These are phyloP conservation scores for Tricholoma hemisulphureum DNA, from an alignment of 768 basidiomycete genomes.

Conservation along the genomic window DNA sequence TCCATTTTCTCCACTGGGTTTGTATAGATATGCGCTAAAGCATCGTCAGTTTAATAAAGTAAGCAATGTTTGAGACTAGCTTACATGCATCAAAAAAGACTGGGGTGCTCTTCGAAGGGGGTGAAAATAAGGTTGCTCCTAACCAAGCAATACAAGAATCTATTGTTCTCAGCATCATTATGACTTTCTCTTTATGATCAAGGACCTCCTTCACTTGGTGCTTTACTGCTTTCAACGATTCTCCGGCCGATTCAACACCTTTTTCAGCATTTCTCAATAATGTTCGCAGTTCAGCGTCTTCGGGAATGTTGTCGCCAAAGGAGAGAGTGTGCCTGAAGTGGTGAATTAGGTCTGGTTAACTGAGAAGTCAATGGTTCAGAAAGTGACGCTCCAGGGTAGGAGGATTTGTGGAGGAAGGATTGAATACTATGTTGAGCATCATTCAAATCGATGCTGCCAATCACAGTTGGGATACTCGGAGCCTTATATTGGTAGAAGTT, in stretches of 20 bases:
- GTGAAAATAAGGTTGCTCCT: not conserved
- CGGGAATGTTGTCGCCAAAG: too few relatives aligned
- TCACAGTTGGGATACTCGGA: not conserved
- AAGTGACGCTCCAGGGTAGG: too few relatives aligned
- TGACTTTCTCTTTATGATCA: not conserved
- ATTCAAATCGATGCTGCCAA: not conserved
- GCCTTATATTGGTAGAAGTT: conserved; percentile 26
- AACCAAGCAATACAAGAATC: not conserved
- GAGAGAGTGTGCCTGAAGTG: too few relatives aligned
- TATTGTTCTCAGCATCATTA: not conserved
- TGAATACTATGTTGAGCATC: not conserved
- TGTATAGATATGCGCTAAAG: not conserved
- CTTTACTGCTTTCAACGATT: not conserved
- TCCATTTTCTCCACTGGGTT: not conserved
- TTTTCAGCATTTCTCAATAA: not conserved
- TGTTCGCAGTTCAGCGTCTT: not conserved
- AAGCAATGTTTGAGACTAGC: conserved; percentile 17
- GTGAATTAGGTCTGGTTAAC: conserved; percentile 15
- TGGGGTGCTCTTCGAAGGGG: not conserved
- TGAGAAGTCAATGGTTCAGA: too few relatives aligned
- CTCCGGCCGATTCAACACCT: not conserved
- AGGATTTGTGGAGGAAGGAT: too few relatives aligned
- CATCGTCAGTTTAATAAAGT: not conserved
- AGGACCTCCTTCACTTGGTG: not conserved
- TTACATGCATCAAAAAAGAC: conserved; percentile 13